A percentile compares a stretch with the other conserved stretches of the same genome.
Evolutionary conservation across 2,329 filamentous ascomycete genomes (phyloP).

Genomic region (Phialophora verrucosa): DNA sequence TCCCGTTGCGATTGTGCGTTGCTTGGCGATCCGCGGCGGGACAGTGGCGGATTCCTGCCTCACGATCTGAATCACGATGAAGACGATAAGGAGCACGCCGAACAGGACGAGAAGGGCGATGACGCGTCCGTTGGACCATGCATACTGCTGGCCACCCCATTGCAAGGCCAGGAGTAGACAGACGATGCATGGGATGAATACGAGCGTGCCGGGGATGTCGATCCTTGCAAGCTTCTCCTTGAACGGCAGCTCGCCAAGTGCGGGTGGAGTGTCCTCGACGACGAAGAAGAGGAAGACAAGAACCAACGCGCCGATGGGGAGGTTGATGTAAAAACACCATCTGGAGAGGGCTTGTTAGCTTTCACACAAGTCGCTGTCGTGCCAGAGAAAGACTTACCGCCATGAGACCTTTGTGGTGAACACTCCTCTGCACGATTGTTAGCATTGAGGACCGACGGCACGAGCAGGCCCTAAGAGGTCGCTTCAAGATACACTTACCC

Average conservation of each 20-base stretch:
- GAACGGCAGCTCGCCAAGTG: conserved; percentile 37
- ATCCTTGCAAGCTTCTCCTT: conserved; percentile 19
- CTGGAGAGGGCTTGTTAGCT: neutral
- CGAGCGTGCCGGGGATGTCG: conserved; percentile 46
- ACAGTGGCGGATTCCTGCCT: conserved; percentile 56
- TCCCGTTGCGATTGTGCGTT: conserved; percentile 44
- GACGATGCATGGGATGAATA: conserved; percentile 46
- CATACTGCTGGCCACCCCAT: conserved; percentile 52
- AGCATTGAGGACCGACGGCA: neutral
- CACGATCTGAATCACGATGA: conserved; percentile 54
- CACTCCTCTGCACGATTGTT: conserved; percentile 43
- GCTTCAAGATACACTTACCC: conserved; percentile 27
- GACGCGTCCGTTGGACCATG: conserved; percentile 52
- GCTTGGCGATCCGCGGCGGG: conserved; percentile 45
- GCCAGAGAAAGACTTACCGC: conserved; percentile 23
- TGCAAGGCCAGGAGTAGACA: conserved; percentile 49
- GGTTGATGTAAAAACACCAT: conserved; percentile 40
- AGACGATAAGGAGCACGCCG: conserved; percentile 48
- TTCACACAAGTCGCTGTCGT: neutral
- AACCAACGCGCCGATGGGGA: conserved; percentile 46
- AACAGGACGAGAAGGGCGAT: conserved; percentile 58
- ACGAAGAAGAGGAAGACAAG: conserved; percentile 36
- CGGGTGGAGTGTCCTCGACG: conserved; percentile 29
- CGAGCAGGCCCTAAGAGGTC: neutral
- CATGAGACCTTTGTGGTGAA: conserved; percentile 46